These are phyloP conservation scores for Arthrinium puccinioides DNA, from an alignment of 2,329 filamentous ascomycete genomes.

Conservation along the genomic window DNA sequence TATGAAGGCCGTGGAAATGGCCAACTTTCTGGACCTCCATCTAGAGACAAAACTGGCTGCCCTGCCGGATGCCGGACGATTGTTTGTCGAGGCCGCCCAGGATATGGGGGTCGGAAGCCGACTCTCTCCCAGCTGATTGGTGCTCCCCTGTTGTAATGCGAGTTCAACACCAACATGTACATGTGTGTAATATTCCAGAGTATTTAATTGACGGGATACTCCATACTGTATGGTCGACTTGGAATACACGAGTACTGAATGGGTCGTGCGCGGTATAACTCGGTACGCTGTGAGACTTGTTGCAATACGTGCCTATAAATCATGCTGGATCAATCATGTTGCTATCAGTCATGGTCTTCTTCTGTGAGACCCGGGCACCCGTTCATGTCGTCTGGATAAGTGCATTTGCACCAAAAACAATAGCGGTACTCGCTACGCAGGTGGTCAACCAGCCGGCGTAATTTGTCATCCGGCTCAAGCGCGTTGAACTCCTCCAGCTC, in stretches of 20 bases:
- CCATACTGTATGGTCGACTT: no score
- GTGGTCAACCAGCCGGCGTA: conserved; percentile 60
- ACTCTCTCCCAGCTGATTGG: no score
- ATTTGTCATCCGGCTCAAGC: conserved; percentile 56
- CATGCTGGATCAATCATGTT: no score
- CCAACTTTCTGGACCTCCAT: conserved; percentile 32
- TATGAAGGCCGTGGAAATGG: conserved; percentile 30
- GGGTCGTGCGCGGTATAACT: no score
- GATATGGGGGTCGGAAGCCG: conserved; percentile 43
- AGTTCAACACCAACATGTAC: no score
- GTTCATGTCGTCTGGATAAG: conserved; percentile 73
- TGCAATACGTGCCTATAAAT: no score
- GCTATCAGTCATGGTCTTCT: conserved; percentile 66
- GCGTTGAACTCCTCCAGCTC: conserved; percentile 77
- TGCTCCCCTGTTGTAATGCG: no score
- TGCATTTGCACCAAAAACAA: conserved; percentile 94
- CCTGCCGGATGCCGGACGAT: conserved; percentile 13
- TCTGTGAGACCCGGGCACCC: conserved; percentile 84
- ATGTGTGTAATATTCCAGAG: no score
- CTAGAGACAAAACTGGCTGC: conserved; percentile 19
- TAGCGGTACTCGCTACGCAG: conserved; percentile 68
- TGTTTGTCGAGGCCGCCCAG: conserved; percentile 25
- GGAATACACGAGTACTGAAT: no score
- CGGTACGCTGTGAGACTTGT: no score
- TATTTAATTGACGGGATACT: no score